Evolutionary conservation across 2,329 filamentous ascomycete species (phyloP), one percentile per base, ranked within the genome.

Genomic region (Aspergillus thermomutatus): DNA sequence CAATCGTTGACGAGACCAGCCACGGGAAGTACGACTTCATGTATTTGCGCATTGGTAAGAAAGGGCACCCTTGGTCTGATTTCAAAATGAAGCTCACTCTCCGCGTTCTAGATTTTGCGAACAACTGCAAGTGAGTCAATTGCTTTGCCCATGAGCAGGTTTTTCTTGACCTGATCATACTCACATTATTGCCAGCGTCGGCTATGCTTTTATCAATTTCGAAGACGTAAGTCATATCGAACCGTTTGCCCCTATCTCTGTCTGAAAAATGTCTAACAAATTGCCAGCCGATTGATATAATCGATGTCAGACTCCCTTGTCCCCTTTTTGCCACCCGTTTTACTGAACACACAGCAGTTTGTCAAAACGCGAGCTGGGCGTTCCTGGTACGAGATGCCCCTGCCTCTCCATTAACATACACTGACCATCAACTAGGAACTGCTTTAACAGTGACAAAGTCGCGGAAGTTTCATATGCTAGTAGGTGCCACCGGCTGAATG

Each of bases 171-270:
- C 50, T 26, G 54, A 53, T 65, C 17, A 63, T 41, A 23, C 11
- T 19, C 25, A 21, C 10, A 25, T 34, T 25, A 25, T 34, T 25
- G 52, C 14, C 56, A 96, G 92, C 71, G 93, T 97, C 57, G 94
- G 94, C 48, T 97, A 97, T 74, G 93, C 92, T 0, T 99, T 97
- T 75, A 91, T 99, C 77, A 97, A 99, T 75, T 97, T 97, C 66
- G 84, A 87, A 46, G 87, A 92, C 71, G 87, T 90, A 74, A 83
- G 87, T 69, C 6, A 27, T 57, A 25, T 37, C 9, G 14, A 14
- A 21, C 43, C 10, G 11, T 17, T 25, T 8, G 23, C 25, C 4
- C 23, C 19, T 31, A 26, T 50, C 56, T 49, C 47, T 19, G 34
- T 21, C 50, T 27, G 47, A 34, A 56, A 41, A 27, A 23, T 51